These are phyloP conservation scores for Paracamarosporium sp. DNA, from an alignment of 2,329 filamentous ascomycete genomes.

Conservation along the genomic window DNA sequence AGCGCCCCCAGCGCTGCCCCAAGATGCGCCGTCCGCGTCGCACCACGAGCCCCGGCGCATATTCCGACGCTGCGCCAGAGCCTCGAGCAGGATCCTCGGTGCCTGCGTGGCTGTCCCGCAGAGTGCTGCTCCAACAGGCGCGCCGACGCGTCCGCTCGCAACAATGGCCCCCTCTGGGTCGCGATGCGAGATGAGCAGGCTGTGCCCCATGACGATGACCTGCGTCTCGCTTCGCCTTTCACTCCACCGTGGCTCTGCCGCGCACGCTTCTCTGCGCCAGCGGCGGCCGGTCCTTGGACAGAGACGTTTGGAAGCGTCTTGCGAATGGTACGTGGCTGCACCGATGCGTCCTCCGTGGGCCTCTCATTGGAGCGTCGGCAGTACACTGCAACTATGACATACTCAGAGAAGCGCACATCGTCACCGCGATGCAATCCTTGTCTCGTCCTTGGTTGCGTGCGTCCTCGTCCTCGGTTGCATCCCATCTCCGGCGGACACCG, in stretches of 20 bases:
- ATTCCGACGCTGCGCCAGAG: neutral
- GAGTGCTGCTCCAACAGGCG: neutral
- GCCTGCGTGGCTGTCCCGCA: too few species aligned
- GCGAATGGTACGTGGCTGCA: neutral
- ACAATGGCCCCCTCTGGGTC: neutral
- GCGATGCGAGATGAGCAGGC: slow-evolving; percentile 8
- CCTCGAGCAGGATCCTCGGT: too few species aligned
- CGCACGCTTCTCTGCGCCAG: neutral
- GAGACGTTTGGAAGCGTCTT: neutral
- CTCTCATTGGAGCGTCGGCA: neutral
- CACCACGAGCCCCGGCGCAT: neutral
- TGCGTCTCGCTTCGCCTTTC: slow-evolving; percentile 18
- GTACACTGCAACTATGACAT: neutral
- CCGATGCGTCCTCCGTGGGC: neutral
- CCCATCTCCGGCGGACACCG: neutral
- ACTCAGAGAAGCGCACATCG: too few species aligned
- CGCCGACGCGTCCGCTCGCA: neutral
- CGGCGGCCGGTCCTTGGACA: neutral
- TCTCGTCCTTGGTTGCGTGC: too few species aligned
- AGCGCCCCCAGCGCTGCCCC: too few species aligned
- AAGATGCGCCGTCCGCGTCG: slow-evolving; percentile 2
- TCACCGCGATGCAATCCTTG: too few species aligned
- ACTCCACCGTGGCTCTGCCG: neutral
- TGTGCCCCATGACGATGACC: slow-evolving; percentile 25
- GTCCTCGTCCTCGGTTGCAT: neutral